Percentiles rank a stretch among this genome's conserved stretches.
Conservation (phyloP, 805 yeast genomes). For the Nakazawaea wickerhamii region DNA sequence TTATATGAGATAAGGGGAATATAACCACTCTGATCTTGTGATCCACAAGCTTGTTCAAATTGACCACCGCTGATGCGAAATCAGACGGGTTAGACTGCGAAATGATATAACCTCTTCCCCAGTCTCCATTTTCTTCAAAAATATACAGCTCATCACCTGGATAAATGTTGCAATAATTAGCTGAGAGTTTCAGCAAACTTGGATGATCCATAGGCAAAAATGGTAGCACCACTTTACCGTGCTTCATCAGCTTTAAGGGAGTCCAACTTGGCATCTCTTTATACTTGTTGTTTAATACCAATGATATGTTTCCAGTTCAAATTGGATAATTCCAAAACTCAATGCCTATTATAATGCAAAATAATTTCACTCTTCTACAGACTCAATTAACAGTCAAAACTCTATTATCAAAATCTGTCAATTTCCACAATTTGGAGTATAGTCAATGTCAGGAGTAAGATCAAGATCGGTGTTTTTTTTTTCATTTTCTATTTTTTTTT, state of each 20-base stretch:
- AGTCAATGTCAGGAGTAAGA: not conserved
- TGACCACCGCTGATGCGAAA: slow-evolving; percentile 54
- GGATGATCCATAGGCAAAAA: slow-evolving; percentile 42
- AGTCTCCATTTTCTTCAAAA: slow-evolving; percentile 58
- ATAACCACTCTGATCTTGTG: slow-evolving; percentile 47
- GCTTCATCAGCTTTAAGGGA: slow-evolving; percentile 40
- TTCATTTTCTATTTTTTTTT: not conserved
- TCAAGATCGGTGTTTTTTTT: not conserved
- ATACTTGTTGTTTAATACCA: too few species aligned
- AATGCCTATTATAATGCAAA: too few species aligned
- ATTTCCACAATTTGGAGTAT: too few species aligned
- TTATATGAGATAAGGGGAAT: slow-evolving; percentile 54
- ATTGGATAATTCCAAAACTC: too few species aligned
- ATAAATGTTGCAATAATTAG: slow-evolving; percentile 47
- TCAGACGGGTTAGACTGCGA: slow-evolving; percentile 68
- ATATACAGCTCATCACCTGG: slow-evolving; percentile 77
- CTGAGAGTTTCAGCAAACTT: slow-evolving; percentile 24
- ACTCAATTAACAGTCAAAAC: too few species aligned
- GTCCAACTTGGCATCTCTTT: slow-evolving; percentile 31
- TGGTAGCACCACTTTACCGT: slow-evolving; percentile 38
- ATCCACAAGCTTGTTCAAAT: slow-evolving; percentile 60
- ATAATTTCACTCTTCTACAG: too few species aligned
- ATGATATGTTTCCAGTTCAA: too few species aligned
- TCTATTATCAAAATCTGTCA: too few species aligned
- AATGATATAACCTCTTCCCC: slow-evolving; percentile 78